Conservation (phyloP, 208 protist genomes). For the Trichomonas tenax region DNA sequence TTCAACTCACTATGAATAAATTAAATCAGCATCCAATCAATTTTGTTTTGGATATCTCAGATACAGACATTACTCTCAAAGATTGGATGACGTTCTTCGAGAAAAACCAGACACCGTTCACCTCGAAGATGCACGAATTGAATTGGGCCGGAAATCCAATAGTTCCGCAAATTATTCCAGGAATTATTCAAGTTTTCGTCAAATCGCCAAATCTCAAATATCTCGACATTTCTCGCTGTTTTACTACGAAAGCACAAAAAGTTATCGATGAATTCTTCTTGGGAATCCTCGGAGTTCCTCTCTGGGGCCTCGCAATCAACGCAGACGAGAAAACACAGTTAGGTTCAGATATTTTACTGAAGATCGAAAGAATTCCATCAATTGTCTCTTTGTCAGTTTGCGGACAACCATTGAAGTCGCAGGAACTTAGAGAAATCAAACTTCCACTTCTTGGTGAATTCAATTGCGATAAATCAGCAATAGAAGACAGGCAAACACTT, state of each 20-base stretch:
- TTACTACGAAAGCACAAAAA: background rate
- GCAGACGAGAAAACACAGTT: background rate
- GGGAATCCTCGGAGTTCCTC: background rate
- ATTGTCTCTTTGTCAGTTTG: background rate
- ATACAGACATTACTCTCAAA: background rate
- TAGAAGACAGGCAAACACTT: background rate
- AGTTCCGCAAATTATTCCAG: background rate
- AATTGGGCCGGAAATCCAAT: background rate
- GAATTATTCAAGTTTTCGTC: background rate
- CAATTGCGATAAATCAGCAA: background rate
- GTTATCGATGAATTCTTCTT: background rate
- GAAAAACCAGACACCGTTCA: background rate
- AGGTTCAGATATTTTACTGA: background rate
- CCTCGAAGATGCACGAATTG: background rate
- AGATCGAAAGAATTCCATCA: background rate
- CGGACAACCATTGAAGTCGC: background rate
- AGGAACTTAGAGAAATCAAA: background rate
- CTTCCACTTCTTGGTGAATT: background rate
- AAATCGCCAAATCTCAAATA: background rate
- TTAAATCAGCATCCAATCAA: background rate
- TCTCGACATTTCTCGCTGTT: background rate
- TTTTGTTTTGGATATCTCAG: background rate
- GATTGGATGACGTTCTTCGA: background rate
- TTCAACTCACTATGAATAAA: background rate
- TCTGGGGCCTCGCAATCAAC: background rate